Percentiles rank a stretch among this genome's conserved stretches.
phyloP scores from a whole-genome alignment of 148 eudicot genomes.

The Pharnaceum exiguum region DNA sequence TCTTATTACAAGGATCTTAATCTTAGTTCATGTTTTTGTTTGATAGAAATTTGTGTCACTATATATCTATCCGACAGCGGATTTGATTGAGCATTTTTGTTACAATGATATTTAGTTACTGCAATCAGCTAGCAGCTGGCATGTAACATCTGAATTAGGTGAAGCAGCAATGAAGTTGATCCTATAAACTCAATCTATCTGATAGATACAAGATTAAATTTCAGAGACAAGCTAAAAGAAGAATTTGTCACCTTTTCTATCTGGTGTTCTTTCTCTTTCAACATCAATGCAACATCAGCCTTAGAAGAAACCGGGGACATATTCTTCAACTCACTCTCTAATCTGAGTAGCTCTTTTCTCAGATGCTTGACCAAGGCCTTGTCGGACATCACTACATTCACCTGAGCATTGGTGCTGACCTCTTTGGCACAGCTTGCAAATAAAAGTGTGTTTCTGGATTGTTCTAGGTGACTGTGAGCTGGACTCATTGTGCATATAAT shows the following conservation, averaged over 20 bases:
- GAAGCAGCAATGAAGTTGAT: no score
- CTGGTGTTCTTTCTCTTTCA: slow-evolving; percentile 71
- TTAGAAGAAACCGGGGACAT: slow-evolving; percentile 29
- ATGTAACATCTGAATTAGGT: no score
- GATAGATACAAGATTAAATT: no score
- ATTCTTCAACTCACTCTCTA: slow-evolving; percentile 63
- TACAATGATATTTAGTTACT: no score
- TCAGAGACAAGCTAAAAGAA: not conserved
- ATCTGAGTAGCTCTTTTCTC: slow-evolving; percentile 62
- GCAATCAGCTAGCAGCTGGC: no score
- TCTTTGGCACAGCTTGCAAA: slow-evolving; percentile 92
- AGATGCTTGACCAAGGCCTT: slow-evolving; percentile 88
- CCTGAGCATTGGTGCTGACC: slow-evolving; percentile 72
- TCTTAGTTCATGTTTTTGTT: no score
- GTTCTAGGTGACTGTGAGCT: slow-evolving; percentile 81
- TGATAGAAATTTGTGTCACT: no score
- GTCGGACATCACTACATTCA: slow-evolving; percentile 90
- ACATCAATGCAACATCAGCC: slow-evolving; percentile 33
- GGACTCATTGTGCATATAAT: slow-evolving; percentile 97
- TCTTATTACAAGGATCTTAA: no score
- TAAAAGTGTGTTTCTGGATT: slow-evolving; percentile 84
- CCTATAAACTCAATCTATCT: no score
- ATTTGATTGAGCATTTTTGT: no score
- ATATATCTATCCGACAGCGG: no score
- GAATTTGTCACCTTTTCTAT: slow-evolving; percentile 63